Base-by-base conservation (phyloP, 495 filamentous ascomycete species). In the Hypoxylon rickii region DNA sequence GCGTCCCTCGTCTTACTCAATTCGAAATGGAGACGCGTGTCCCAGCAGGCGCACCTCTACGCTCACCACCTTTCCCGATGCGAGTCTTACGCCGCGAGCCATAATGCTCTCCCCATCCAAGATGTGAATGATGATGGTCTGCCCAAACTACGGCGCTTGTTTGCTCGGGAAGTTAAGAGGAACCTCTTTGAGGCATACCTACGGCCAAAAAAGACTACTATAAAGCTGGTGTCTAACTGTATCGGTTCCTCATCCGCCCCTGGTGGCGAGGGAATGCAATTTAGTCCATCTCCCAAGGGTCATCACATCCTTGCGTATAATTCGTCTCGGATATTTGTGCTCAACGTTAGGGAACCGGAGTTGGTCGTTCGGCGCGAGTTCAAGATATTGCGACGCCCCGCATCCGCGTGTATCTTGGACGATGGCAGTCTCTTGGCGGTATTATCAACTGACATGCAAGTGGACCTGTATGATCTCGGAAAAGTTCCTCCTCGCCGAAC, bases 261-360 rank as follows among this genome's bases (percentile, higher is more conserved):
- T 0, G 87, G 88, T 4, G 90, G 90, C 16, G 90, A 95, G 69
- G 89, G 89, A 37, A 89, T 95, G 70, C 88, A 89, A 44, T 95
- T 94, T 61, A 81, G 81, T 49, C 84, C 90, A 50, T 93, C 90
- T 12, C 83, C 87, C 6, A 84, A 80, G 56, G 89, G 88, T 8
- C 83, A 85, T 47, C 82, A 85, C 67, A 70, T 92, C 10, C 77
- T 95, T 7, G 90, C 89, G 34, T 86, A 90, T 58, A 92, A 88
- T 66, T 93, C 90, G n/a, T 93, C 90, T 15, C 78, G 90, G 46
- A 91, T 95, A 61, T 83, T 90, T 54, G 83, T 93, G n/a, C 64
- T 94, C 29, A 83, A 91, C 65, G 76, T 89, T 2, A 74, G 80
- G 8, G 74, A 73, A 2, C 70, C 78, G 13, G 75, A 79, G 8